A percentile compares a stretch with the other conserved stretches of the same genome.
These are phyloP conservation scores for Citrullus mucosospermus DNA, from an alignment of 306 rosid genomes.

Conservation along the genomic window DNA sequence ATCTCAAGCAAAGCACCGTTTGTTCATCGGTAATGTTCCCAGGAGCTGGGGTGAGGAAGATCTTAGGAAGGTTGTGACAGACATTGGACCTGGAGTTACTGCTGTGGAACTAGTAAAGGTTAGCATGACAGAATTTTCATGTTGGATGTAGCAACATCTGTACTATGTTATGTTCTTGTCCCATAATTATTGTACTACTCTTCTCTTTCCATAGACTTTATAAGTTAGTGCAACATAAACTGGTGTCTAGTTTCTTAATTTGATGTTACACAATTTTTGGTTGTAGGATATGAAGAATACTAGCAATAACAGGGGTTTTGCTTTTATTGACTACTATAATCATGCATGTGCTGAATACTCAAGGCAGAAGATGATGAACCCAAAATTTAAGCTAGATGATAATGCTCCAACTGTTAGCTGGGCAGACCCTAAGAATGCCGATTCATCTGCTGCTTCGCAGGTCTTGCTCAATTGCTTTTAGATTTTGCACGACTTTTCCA, in stretches of 20 bases:
- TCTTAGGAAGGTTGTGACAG: conserved; percentile 58
- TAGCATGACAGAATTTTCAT: conserved; percentile 11
- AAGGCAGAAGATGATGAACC: conserved; percentile 76
- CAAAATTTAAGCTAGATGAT: conserved; percentile 72
- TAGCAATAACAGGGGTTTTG: conserved; percentile 83
- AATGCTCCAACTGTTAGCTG: conserved; percentile 97
- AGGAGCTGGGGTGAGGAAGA: conserved; percentile 87
- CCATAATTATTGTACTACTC: background rate
- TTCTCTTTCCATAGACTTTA: background rate
- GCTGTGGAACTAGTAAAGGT: conserved; percentile 86
- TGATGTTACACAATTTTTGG: conserved; percentile 15
- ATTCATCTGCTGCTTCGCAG: conserved; percentile 92
- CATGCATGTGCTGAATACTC: conserved; percentile 90
- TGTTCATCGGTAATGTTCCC: conserved; percentile 90
- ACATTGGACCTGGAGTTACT: conserved; percentile 81
- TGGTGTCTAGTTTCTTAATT: background rate
- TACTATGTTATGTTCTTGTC: background rate
- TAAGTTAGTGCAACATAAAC: background rate
- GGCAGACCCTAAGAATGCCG: conserved; percentile 95
- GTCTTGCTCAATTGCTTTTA: conserved; percentile 19
- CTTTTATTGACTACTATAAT: conserved; percentile 83
- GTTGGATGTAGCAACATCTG: background rate
- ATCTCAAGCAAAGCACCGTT: conserved; percentile 90
- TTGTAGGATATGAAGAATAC: conserved; percentile 75
- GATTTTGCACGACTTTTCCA: background rate